A percentile compares a stretch with the other conserved stretches of the same genome.
These are phyloP conservation scores for Calophaca sinica DNA, from an alignment of 306 rosid species.

Conservation along the genomic window DNA sequence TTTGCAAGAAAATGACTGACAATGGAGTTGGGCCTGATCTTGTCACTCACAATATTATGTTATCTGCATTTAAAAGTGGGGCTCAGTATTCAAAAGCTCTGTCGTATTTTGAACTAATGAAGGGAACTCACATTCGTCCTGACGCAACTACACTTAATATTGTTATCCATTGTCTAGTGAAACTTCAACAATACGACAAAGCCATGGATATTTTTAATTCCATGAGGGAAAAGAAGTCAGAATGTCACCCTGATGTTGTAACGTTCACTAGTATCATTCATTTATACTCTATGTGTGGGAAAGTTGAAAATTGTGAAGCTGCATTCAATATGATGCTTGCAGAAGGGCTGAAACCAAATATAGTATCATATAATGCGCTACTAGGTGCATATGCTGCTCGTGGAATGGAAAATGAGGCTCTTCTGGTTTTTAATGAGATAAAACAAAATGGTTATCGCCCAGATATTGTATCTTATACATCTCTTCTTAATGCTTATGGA, in stretches of 20 bases:
- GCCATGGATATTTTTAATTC: slow-evolving; percentile 76
- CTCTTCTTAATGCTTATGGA: slow-evolving; percentile 89
- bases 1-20: slow-evolving; percentile 96
- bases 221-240: slow-evolving; percentile 84
- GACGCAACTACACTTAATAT: slow-evolving; percentile 85
- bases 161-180: slow-evolving; percentile 81
- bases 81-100: slow-evolving; percentile 86
- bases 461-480: slow-evolving; percentile 93
- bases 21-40: slow-evolving; percentile 99
- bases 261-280: slow-evolving; percentile 90
- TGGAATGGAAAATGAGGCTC: slow-evolving; percentile 80
- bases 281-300: slow-evolving; percentile 77
- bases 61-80: slow-evolving; percentile 89
- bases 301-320: slow-evolving; percentile 79
- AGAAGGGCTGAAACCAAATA: slow-evolving; percentile 86
- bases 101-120: slow-evolving; percentile 94
- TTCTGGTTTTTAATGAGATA: slow-evolving; percentile 68
- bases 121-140: slow-evolving; percentile 85
- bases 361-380: slow-evolving; percentile 77
- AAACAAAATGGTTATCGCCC: slow-evolving; percentile 70
- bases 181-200: slow-evolving; percentile 74
- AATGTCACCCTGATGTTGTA: slow-evolving; percentile 83
- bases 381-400: slow-evolving; percentile 89
- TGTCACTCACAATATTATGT: slow-evolving; percentile 90
- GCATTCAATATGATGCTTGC: slow-evolving; percentile 77